Evolutionary conservation across 495 filamentous ascomycete species (phyloP).

Genomic region (Hyaloscypha hepaticicola): DNA sequence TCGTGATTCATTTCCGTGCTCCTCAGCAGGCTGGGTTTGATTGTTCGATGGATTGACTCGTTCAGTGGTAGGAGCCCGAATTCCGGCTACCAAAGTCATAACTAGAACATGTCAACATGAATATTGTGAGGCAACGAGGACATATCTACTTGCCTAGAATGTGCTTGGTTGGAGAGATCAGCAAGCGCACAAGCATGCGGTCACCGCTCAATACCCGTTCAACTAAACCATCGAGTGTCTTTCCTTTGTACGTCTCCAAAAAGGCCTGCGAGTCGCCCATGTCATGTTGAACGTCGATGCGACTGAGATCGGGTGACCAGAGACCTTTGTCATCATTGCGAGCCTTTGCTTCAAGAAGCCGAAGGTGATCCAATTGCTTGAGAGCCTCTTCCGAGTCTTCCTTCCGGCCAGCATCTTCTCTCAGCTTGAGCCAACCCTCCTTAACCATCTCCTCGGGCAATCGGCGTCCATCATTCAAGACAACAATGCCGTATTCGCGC

Average conservation of each 20-base stretch:
- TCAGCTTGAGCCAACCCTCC: conserved; percentile 85
- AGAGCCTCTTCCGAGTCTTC: conserved; percentile 76
- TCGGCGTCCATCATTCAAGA: conserved; percentile 66
- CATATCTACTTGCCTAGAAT: conserved; percentile 52
- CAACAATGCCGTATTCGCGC: conserved; percentile 82
- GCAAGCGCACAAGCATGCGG: conserved; percentile 78
- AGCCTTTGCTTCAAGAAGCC: conserved; percentile 75
- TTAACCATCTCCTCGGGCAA: conserved; percentile 78
- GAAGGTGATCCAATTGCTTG: conserved; percentile 70
- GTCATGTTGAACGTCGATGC: conserved; percentile 77
- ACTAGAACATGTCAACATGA: conserved; percentile 26
- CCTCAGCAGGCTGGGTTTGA: conserved; percentile 78
- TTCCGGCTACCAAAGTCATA: conserved; percentile 84
- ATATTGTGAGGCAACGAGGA: not conserved
- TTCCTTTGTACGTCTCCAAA: conserved; percentile 72
- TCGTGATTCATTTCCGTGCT: conserved; percentile 81
- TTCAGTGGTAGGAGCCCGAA: conserved; percentile 82
- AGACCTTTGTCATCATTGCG: conserved; percentile 74
- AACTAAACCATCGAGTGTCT: conserved; percentile 69
- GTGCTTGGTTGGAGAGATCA: conserved; percentile 74
- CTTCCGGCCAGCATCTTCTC: conserved; percentile 87
- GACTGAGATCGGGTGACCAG: conserved; percentile 58
- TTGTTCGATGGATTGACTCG: conserved; percentile 73
- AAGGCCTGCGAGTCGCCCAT: conserved; percentile 68
- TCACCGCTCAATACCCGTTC: conserved; percentile 92